Evolutionary conservation across 2,329 filamentous ascomycete genomes (phyloP).

Genomic region (Escovopsis sp.): DNA sequence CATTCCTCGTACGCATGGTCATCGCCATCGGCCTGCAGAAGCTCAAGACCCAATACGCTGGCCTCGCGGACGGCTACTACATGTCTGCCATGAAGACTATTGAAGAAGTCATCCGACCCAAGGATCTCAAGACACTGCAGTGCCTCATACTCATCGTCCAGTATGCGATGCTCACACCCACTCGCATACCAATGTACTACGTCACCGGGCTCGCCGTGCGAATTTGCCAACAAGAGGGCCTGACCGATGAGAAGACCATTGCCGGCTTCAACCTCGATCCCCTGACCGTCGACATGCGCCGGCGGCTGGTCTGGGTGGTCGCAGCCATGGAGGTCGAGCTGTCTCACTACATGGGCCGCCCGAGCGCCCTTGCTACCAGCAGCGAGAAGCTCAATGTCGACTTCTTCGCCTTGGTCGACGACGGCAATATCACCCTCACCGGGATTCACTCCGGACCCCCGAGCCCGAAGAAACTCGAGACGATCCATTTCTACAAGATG

Average conservation of each 20-base stretch:
- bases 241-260: constrained; percentile 83
- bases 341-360: constrained; percentile 75
- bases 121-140: constrained; percentile 81
- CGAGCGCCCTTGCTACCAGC: constrained; percentile 68
- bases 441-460: constrained; percentile 60
- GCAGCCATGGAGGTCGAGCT: constrained; percentile 80
- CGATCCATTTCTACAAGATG: constrained; percentile 92
- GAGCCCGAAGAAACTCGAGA: constrained; percentile 72
- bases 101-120: constrained; percentile 70
- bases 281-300: constrained; percentile 75
- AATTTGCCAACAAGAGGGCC: constrained; percentile 75
- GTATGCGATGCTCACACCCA: constrained; percentile 86
- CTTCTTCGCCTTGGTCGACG: constrained; percentile 71
- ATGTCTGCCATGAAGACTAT: constrained; percentile 75
- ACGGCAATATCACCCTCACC: constrained; percentile 64
- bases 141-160: constrained; percentile 77
- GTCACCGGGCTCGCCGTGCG: constrained; percentile 78
- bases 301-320: constrained; percentile 78
- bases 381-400: constrained; percentile 73
- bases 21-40: constrained; percentile 92
- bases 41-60: constrained; percentile 77
- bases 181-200: constrained; percentile 84
- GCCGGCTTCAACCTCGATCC: constrained; percentile 49
- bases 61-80: constrained; percentile 88
- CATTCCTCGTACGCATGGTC: constrained; percentile 81